Evolutionary conservation across 2,329 filamentous ascomycete species (phyloP).

Genomic region (Sporothrix mexicana): DNA sequence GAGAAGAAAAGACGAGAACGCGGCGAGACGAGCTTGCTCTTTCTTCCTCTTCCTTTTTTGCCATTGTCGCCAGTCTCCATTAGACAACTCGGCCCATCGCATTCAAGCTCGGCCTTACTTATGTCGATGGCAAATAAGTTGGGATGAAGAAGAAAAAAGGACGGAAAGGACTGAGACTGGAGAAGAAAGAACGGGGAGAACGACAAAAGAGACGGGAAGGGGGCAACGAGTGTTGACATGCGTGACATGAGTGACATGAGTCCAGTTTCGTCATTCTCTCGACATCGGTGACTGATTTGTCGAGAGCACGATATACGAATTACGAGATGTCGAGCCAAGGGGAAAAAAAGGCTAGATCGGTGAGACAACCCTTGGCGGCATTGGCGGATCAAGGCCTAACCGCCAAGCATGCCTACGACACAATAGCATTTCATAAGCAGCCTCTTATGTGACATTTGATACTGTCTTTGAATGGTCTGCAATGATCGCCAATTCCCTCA

Average conservation of each 20-base stretch:
- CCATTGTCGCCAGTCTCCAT: not conserved
- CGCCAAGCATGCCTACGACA: not conserved
- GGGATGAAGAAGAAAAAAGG: not conserved
- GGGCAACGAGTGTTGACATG: not conserved
- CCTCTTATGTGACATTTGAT: not conserved
- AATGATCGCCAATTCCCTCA: constrained; percentile 25
- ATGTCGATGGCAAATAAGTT: constrained; percentile 5
- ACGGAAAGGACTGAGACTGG: not conserved
- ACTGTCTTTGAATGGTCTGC: not conserved
- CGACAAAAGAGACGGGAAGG: not conserved
- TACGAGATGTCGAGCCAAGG: not conserved
- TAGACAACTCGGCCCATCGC: constrained; percentile 5
- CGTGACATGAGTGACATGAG: not conserved
- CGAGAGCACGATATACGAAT: not conserved
- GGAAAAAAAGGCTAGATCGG: not conserved
- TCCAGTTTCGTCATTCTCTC: not conserved
- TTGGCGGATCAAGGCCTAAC: constrained; percentile 8
- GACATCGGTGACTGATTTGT: not conserved
- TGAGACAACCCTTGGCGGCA: not conserved
- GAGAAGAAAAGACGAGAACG: not conserved
- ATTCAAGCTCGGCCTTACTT: constrained; percentile 17
- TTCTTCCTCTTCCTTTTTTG: not conserved
- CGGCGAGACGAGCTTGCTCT: not conserved
- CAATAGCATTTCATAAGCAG: not conserved
- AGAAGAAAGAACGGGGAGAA: not conserved